Conservation (phyloP, 306 rosid genomes). For the Cicer chorassanicum region DNA sequence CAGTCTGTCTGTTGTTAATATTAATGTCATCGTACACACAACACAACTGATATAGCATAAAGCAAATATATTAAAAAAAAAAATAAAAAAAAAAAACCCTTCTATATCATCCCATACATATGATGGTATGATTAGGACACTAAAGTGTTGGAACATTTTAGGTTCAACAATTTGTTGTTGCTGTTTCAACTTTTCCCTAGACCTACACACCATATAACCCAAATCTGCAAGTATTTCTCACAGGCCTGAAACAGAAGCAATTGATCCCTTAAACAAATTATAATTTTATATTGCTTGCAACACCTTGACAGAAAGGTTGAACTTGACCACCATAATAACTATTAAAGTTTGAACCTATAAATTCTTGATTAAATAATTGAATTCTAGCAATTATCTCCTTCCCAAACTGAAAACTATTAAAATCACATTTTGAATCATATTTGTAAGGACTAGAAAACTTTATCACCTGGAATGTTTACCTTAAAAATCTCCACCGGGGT, state of each 20-base stretch:
- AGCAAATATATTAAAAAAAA: not conserved
- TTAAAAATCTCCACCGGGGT: conserved; percentile 96
- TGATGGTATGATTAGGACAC: not conserved
- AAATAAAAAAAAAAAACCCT: not conserved
- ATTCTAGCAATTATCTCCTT: conserved; percentile 2
- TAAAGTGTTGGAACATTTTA: not conserved
- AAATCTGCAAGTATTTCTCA: conserved; percentile 30
- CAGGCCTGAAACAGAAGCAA: not conserved
- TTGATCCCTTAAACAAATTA: conserved; percentile 26
- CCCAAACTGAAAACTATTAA: conserved; percentile 13
- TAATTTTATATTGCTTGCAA: conserved; percentile 31
- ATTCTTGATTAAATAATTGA: not conserved
- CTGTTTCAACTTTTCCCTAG: not conserved
- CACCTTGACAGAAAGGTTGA: conserved; percentile 21
- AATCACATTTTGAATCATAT: conserved; percentile 20
- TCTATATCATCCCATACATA: not conserved
- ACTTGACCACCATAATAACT: conserved; percentile 27
- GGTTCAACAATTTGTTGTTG: not conserved
- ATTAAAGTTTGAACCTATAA: conserved; percentile 22
- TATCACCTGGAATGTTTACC: conserved; percentile 52
- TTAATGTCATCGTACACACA: not conserved
- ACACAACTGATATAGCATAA: not conserved
- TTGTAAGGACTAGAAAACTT: conserved; percentile 7
- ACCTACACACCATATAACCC: not conserved
- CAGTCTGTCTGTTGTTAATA: not conserved